These are phyloP conservation scores for Halophytophthora batemanensis DNA, from an alignment of 352 stramenopile genomes.

Conservation along the genomic window DNA sequence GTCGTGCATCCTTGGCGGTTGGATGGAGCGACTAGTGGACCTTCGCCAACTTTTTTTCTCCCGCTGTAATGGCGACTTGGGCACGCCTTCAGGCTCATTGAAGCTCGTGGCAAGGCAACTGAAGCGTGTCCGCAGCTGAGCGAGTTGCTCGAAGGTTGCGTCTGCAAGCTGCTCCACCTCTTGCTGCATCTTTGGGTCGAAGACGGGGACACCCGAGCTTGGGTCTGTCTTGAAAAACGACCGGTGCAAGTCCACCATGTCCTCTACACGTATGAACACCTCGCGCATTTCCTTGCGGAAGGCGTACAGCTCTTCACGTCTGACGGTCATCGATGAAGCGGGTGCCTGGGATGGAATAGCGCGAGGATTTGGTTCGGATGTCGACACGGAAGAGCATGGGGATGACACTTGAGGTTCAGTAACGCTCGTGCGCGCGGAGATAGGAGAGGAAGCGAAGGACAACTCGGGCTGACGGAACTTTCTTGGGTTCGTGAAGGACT, in stretches of 20 bases:
- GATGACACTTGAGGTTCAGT: slow-evolving; percentile 5
- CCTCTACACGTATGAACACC: slow-evolving; percentile 50
- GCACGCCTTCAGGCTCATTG: slow-evolving; percentile 5
- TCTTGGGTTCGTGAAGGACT: neutral
- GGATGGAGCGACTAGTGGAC: neutral
- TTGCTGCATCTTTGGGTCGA: slow-evolving; percentile 15
- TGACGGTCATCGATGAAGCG: slow-evolving; percentile 11
- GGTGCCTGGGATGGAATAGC: no score
- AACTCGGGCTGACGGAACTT: slow-evolving; percentile 1
- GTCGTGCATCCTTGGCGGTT: neutral
- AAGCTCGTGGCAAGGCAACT: slow-evolving; percentile 28
- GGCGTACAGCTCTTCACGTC: slow-evolving; percentile 51
- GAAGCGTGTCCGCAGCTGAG: slow-evolving; percentile 35
- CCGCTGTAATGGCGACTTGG: neutral
- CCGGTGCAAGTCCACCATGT: slow-evolving; percentile 63
- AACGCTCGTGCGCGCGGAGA: slow-evolving; percentile 1
- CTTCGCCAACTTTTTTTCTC: neutral
- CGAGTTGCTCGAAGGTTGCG: slow-evolving; percentile 47
- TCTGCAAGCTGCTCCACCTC: slow-evolving; percentile 34
- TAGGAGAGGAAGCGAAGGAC: slow-evolving; percentile 5
- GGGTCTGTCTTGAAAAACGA: slow-evolving; percentile 58
- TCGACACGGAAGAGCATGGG: slow-evolving; percentile 13
- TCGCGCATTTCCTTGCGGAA: slow-evolving; percentile 67
- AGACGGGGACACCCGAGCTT: slow-evolving; percentile 31
- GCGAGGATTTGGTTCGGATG: neutral